phyloP scores from a whole-genome alignment of 139 green algal species.

The Picochlorum sp. region DNA sequence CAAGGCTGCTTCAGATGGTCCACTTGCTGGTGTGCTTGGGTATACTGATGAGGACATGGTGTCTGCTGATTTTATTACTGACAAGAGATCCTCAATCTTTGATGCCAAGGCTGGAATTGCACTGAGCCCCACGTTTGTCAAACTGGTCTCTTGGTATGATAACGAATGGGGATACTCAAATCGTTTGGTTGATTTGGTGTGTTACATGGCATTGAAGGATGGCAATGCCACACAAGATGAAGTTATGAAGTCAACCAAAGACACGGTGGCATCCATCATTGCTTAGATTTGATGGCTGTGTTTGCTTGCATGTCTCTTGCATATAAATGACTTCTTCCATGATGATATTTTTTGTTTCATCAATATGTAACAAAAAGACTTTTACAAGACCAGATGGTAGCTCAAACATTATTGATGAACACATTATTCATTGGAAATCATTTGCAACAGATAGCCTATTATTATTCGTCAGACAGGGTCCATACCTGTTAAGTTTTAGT shows the following conservation, averaged over 20 bases:
- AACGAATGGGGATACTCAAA: constrained; percentile 85
- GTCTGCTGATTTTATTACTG: constrained; percentile 78
- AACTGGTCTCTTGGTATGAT: constrained; percentile 95
- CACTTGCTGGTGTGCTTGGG: constrained; percentile 78
- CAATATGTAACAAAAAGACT: too few species aligned
- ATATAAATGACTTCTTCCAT: too few species aligned
- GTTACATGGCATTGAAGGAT: constrained; percentile 36
- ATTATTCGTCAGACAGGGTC: too few species aligned
- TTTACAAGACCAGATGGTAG: too few species aligned
- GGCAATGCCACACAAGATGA: background rate
- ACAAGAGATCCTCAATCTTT: constrained; percentile 74
- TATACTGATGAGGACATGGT: constrained; percentile 93
- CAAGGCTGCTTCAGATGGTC: constrained; percentile 65
- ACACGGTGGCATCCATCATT: background rate
- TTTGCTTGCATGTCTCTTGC: too few species aligned
- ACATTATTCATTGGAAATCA: too few species aligned
- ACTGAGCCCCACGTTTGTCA: constrained; percentile 83
- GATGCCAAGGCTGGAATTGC: constrained; percentile 85
- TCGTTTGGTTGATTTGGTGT: constrained; percentile 60
- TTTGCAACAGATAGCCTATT: too few species aligned
- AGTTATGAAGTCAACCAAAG: background rate
- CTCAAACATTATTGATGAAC: too few species aligned
- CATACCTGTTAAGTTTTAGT: background rate
- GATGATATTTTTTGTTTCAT: too few species aligned
- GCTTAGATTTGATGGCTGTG: background rate